These are phyloP conservation scores for Scleroderma bovista DNA, from an alignment of 768 basidiomycete genomes.

Conservation along the genomic window DNA sequence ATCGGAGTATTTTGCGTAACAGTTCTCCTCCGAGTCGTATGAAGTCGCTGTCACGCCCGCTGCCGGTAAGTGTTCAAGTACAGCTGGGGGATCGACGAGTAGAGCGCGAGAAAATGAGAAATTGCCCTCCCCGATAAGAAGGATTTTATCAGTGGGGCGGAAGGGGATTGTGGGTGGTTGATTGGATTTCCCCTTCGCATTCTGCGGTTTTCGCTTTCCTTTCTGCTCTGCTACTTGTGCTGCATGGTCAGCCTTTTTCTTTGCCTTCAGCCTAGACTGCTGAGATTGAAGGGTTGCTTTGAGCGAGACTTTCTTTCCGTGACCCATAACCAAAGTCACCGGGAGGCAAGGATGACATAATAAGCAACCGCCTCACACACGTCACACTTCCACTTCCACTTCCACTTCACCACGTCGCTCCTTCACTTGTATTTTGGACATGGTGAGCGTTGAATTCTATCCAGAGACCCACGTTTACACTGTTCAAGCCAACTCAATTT, in stretches of 20 bases:
- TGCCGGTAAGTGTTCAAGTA: constrained; percentile 49
- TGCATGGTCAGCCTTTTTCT: constrained; percentile 53
- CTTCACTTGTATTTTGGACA: constrained; percentile 16
- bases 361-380: no score
- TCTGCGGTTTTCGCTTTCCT: constrained; percentile 33
- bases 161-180: constrained; percentile 53
- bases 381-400: background rate
- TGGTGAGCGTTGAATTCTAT: constrained; percentile 23
- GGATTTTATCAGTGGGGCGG: constrained; percentile 54
- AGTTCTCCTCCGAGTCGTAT: constrained; percentile 73
- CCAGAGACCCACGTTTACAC: background rate
- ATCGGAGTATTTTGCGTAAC: constrained; percentile 79
- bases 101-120: constrained; percentile 88
- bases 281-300: constrained; percentile 67
- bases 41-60: constrained; percentile 79
- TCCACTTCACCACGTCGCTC: constrained; percentile 21
- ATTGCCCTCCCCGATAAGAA: constrained; percentile 90
- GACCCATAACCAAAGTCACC: constrained; percentile 32
- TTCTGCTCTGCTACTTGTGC: constrained; percentile 39
- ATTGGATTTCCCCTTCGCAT: constrained; percentile 18
- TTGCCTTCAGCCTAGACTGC: constrained; percentile 58
- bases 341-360: no score
- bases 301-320: constrained; percentile 51
- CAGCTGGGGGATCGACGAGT: constrained; percentile 39
- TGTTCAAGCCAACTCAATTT: constrained; percentile 66